A percentile compares a stretch with the other conserved stretches of the same genome.
Evolutionary conservation across 495 filamentous ascomycete genomes (phyloP).

Genomic region (Tuber borchii): DNA sequence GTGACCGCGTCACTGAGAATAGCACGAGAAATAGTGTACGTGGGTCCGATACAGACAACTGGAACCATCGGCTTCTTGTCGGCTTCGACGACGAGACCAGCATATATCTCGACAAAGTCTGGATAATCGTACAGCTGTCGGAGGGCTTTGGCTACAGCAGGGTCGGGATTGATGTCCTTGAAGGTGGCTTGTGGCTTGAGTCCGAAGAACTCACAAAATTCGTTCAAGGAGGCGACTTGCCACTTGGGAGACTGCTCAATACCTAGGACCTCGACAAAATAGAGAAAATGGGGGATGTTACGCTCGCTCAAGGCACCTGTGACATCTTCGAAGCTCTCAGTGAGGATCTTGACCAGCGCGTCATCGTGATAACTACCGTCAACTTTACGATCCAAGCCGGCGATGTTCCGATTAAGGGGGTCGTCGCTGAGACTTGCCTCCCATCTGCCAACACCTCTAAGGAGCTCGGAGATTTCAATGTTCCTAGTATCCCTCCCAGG

Average conservation of each 20-base stretch:
- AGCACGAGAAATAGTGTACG: constrained; percentile 74
- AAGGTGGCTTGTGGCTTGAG: constrained; percentile 69
- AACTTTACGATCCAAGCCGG: constrained; percentile 52
- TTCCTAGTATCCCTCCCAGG: constrained; percentile 51
- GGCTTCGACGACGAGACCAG: constrained; percentile 74
- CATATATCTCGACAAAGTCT: constrained; percentile 75
- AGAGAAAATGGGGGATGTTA: constrained; percentile 66
- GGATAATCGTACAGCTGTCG: constrained; percentile 71
- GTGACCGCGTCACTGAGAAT: constrained; percentile 81
- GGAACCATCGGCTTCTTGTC: constrained; percentile 66
- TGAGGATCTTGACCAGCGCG: constrained; percentile 61
- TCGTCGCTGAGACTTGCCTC: constrained; percentile 54
- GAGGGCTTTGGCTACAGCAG: constrained; percentile 61
- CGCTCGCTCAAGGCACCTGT: constrained; percentile 62
- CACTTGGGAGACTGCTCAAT: constrained; percentile 77
- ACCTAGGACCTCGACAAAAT: constrained; percentile 72
- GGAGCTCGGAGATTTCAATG: constrained; percentile 53
- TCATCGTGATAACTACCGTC: constrained; percentile 61
- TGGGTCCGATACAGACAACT: constrained; percentile 72
- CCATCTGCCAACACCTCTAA: constrained; percentile 56
- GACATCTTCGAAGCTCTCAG: constrained; percentile 58
- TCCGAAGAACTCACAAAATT: constrained; percentile 76
- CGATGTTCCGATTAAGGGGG: constrained; percentile 59
- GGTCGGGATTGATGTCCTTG: constrained; percentile 76
- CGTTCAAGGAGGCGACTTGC: constrained; percentile 78